phyloP scores from a whole-genome alignment of 805 yeast genomes.

The Vanderwaltozyma tropicalis region DNA sequence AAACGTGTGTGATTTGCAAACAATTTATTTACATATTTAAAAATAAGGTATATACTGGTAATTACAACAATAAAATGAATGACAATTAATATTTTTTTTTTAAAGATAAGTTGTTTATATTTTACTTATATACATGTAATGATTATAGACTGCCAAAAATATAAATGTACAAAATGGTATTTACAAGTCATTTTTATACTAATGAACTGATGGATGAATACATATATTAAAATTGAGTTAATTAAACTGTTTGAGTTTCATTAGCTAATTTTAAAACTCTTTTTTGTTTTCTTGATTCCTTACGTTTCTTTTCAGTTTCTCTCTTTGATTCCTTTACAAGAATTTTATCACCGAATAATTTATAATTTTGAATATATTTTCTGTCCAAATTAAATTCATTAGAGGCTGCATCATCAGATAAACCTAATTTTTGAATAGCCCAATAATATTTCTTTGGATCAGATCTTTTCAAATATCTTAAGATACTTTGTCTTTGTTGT shows the following conservation, averaged over 20 bases:
- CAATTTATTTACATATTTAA: no score
- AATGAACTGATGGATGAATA: neutral
- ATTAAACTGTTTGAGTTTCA: neutral
- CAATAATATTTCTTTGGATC: conserved; percentile 76
- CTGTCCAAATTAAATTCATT: conserved; percentile 75
- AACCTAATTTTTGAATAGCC: conserved; percentile 78
- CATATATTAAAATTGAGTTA: neutral
- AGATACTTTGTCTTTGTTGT: conserved; percentile 76
- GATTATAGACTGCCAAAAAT: no score
- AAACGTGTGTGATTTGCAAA: conserved; percentile 5
- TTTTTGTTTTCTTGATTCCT: conserved; percentile 38
- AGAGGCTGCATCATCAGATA: conserved; percentile 67
- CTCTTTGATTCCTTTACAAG: conserved; percentile 48
- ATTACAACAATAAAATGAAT: no score
- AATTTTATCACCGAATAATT: conserved; percentile 61
- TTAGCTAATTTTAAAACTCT: conserved; percentile 8
- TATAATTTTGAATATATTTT: conserved; percentile 66
- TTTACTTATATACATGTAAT: no score
- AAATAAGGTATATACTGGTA: no score
- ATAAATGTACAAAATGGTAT: neutral
- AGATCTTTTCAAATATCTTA: conserved; percentile 72
- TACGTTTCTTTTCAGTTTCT: conserved; percentile 38
- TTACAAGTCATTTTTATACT: neutral
- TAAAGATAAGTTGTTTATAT: no score
- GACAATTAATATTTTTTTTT: no score